phyloP scores from a whole-genome alignment of 2,329 filamentous ascomycete species.

The Diaporthe citri region DNA sequence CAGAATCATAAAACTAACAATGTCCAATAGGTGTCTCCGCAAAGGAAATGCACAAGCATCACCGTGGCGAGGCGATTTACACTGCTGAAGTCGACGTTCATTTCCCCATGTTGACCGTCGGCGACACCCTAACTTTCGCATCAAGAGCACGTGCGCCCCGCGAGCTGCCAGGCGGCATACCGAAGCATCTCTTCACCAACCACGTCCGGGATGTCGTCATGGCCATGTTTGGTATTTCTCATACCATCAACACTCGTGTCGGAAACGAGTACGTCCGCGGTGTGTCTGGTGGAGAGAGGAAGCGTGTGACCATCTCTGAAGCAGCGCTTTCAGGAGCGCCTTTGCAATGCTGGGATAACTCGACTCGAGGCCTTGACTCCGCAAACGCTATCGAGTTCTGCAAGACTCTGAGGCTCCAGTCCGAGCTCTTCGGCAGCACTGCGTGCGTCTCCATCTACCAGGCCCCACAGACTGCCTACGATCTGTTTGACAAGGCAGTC shows the following conservation, averaged over 20 bases:
- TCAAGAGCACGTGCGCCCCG: slow-evolving; percentile 77
- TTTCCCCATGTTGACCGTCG: slow-evolving; percentile 82
- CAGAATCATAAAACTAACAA: background rate
- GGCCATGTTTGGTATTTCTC: slow-evolving; percentile 81
- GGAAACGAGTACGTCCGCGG: slow-evolving; percentile 82
- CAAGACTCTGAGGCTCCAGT: slow-evolving; percentile 76
- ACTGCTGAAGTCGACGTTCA: slow-evolving; percentile 87
- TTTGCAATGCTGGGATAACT: slow-evolving; percentile 79
- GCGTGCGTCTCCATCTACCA: slow-evolving; percentile 82
- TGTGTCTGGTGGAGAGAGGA: slow-evolving; percentile 80
- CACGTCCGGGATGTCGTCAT: slow-evolving; percentile 79
- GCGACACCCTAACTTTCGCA: slow-evolving; percentile 84
- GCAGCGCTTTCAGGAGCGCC: slow-evolving; percentile 70
- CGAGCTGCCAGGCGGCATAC: slow-evolving; percentile 69
- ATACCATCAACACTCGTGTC: slow-evolving; percentile 79
- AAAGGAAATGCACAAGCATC: slow-evolving; percentile 80
- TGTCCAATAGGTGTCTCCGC: slow-evolving; percentile 67
- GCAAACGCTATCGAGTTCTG: slow-evolving; percentile 83
- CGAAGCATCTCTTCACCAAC: slow-evolving; percentile 65
- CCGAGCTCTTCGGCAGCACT: slow-evolving; percentile 75
- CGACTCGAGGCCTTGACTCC: slow-evolving; percentile 79
- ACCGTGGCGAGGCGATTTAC: slow-evolving; percentile 89
- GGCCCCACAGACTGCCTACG: slow-evolving; percentile 74
- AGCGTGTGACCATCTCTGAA: slow-evolving; percentile 75
- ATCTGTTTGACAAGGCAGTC: slow-evolving; percentile 70